Evolutionary conservation across 768 basidiomycete species (phyloP).

Genomic region (Termitomyces sp.): DNA sequence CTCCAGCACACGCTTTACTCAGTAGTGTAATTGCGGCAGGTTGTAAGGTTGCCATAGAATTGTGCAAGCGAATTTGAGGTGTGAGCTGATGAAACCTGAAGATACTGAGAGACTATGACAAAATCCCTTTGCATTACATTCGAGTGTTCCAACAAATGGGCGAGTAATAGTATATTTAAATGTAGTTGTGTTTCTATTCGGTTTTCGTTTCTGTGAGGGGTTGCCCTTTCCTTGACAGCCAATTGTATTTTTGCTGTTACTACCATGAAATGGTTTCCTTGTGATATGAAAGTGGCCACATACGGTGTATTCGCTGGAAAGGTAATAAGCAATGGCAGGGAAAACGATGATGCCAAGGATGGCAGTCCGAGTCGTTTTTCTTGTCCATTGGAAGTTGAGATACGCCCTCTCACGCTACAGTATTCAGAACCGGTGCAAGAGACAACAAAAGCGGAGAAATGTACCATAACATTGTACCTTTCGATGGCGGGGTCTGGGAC

Average conservation of each 20-base stretch:
- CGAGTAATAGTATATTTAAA: constrained; percentile 1
- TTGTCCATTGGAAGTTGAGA: constrained; percentile 77
- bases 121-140: background rate
- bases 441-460: background rate
- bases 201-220: constrained; percentile 16
- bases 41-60: constrained; percentile 85
- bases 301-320: constrained; percentile 40
- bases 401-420: constrained; percentile 79
- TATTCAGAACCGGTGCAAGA: constrained; percentile 2
- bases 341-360: constrained; percentile 60
- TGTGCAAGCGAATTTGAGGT: constrained; percentile 72
- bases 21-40: constrained; percentile 81
- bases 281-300: constrained; percentile 12
- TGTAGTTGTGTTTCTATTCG: constrained; percentile 8
- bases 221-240: constrained; percentile 45
- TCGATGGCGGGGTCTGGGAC: constrained; percentile 52
- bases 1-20: constrained; percentile 86
- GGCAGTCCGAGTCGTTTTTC: constrained; percentile 53
- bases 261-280: constrained; percentile 1
- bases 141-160: background rate
- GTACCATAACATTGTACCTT: constrained; percentile 48
- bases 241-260: constrained; percentile 37
- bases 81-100: background rate
- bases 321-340: constrained; percentile 51
- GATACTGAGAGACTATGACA: background rate